Evolutionary conservation across 768 basidiomycete species (phyloP), one percentile per base, ranked within the genome.

Genomic region (Hemileccinum rubropunctum): DNA sequence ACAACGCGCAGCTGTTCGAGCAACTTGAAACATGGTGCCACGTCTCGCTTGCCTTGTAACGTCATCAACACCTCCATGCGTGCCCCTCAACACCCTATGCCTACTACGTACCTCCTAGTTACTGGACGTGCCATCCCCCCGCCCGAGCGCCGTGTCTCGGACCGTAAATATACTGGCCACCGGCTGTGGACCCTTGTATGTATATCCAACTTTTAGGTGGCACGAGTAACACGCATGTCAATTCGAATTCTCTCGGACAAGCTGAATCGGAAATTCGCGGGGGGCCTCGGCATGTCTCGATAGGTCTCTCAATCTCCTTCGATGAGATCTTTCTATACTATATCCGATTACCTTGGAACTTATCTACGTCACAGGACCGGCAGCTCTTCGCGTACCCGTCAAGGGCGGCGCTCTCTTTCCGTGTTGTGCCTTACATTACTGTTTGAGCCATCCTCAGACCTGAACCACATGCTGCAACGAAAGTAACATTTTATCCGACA

Each of bases 1-100:
- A 36, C 35, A 15, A 12, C 33, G 36, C n/a, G 13, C 45, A 39
- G 41, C 30, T 33, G 28, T 26, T 43, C 38, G 45, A 32, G 54
- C 46, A 17, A 48, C 48, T 21, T 62, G 60, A 60, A 60, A 49
- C 48, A 21, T 20, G 9, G 32, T 47, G 23, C 35, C 48, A 23
- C 38, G 48, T 47, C 47, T 60, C 60, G 61, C 53, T 49, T 61
- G 33, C 20, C 34, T 6, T 3, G 13, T 44, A 46, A 56, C 58
- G 57, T 63, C 42, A 60, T 23, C 39, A 40, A 20, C 28, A 27
- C 44, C 44, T 48, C 40, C 38, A 18, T 38, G 23, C 23, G 3
- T 28, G 28, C 8, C 9, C 28, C 23, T 23, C 23, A 30, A 3
- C 28, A 30, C 28, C 8, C 28, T 30, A n/a, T n/a, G n/a, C n/a